Conservation (phyloP, 148 eudicot genomes). For the Linanthus parryae region DNA sequence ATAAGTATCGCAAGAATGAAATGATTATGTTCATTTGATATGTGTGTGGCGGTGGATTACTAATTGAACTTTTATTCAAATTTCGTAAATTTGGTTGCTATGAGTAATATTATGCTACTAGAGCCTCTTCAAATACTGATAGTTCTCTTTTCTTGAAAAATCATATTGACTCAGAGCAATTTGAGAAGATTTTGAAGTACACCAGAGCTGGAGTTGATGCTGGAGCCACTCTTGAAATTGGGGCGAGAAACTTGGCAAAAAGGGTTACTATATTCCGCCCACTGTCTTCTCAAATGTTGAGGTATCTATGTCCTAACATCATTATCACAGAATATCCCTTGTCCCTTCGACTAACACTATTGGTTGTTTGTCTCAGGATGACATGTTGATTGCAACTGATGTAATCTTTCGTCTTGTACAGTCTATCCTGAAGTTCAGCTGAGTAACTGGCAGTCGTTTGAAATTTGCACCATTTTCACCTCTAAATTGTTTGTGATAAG, state of each 20-base stretch:
- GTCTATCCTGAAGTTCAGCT: slow-evolving; percentile 70
- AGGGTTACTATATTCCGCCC: slow-evolving; percentile 76
- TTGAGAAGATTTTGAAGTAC: slow-evolving; percentile 60
- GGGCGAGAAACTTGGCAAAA: slow-evolving; percentile 71
- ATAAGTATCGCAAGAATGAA: no score
- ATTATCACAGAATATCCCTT: neutral
- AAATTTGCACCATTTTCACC: no score
- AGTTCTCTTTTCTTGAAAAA: neutral
- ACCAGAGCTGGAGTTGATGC: slow-evolving; percentile 56
- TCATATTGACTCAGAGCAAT: slow-evolving; percentile 65
- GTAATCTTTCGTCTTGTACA: slow-evolving; percentile 93
- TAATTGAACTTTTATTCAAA: no score
- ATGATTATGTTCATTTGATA: no score
- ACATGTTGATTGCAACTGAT: slow-evolving; percentile 80
- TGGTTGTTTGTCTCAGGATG: slow-evolving; percentile 45
- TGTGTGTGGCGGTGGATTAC: no score
- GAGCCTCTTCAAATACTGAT: neutral
- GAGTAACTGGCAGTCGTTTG: no score
- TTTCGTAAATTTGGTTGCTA: no score
- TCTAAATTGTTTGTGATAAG: no score
- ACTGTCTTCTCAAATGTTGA: slow-evolving; percentile 89
- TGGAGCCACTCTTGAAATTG: slow-evolving; percentile 83
- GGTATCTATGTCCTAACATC: slow-evolving; percentile 29
- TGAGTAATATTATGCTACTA: no score
- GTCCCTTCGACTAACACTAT: neutral